Evolutionary conservation across 2,329 filamentous ascomycete genomes (phyloP).

Genomic region (Fusarium proliferatum): DNA sequence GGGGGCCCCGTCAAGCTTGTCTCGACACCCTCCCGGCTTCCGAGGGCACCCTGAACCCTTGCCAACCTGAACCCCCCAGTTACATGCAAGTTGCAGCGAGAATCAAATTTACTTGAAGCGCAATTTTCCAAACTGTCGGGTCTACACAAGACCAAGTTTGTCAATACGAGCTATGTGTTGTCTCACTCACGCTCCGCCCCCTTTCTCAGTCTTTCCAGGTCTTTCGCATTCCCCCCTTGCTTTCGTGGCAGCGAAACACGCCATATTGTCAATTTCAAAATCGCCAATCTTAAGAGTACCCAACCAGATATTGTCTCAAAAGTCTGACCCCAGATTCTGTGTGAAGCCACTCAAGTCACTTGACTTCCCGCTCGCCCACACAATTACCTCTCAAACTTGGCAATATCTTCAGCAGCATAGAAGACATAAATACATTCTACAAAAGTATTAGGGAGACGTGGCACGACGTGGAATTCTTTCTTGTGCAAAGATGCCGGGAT

Average conservation of each 20-base stretch:
- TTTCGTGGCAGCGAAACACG: slow-evolving; percentile 26
- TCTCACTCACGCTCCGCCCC: slow-evolving; percentile 32
- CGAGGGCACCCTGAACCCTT: slow-evolving; percentile 31
- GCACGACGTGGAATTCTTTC: not conserved
- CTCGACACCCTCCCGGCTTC: slow-evolving; percentile 38
- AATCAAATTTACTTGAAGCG: slow-evolving; percentile 47
- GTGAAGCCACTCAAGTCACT: slow-evolving; percentile 38
- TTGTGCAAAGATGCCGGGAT: not conserved
- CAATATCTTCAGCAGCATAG: not conserved
- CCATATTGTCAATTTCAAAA: slow-evolving; percentile 15
- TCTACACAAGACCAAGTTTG: slow-evolving; percentile 42
- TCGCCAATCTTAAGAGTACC: slow-evolving; percentile 40
- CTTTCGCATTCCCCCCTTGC: slow-evolving; percentile 20
- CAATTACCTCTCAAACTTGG: not conserved
- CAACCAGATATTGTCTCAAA: slow-evolving; percentile 31
- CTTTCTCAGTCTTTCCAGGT: slow-evolving; percentile 27
- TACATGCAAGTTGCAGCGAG: slow-evolving; percentile 42
- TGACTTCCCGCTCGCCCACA: slow-evolving; percentile 31
- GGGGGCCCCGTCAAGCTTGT: slow-evolving; percentile 39
- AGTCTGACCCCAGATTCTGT: slow-evolving; percentile 25
- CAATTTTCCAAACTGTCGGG: slow-evolving; percentile 54
- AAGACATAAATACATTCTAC: not conserved
- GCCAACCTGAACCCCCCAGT: slow-evolving; percentile 30
- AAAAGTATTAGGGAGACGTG: not conserved
- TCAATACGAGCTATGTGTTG: slow-evolving; percentile 40